Conservation (phyloP, 495 filamentous ascomycete species). For the Pyrenopolyporus hunteri region DNA sequence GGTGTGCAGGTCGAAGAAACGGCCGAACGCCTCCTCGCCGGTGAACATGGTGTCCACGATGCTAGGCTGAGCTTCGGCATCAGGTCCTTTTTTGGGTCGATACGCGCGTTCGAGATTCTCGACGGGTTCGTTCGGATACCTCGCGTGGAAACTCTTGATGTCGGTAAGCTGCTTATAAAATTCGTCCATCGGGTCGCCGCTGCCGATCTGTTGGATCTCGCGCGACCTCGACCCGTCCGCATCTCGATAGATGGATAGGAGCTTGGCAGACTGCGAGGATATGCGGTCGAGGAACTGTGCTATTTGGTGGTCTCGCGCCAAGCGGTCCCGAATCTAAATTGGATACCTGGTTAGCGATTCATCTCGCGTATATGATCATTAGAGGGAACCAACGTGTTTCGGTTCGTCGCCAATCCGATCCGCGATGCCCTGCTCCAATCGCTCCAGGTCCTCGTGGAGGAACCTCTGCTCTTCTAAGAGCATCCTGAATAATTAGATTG, state of each 20-base stretch:
- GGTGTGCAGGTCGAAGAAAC: conserved; percentile 84
- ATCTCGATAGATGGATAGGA: conserved; percentile 87
- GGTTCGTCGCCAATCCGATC: conserved; percentile 89
- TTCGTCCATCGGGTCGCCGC: conserved; percentile 87
- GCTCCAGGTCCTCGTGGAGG: conserved; percentile 93
- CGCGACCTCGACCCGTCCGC: conserved; percentile 68
- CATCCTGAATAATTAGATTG: conserved; percentile 56
- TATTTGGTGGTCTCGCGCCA: conserved; percentile 90
- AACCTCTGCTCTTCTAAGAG: conserved; percentile 90
- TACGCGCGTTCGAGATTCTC: conserved; percentile 96
- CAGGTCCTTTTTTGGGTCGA: conserved; percentile 63
- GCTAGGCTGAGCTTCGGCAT: conserved; percentile 70
- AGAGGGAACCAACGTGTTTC: conserved; percentile 69
- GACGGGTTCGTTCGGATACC: conserved; percentile 91
- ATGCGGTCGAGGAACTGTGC: conserved; percentile 85
- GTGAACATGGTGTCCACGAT: conserved; percentile 92
- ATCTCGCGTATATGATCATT: not conserved
- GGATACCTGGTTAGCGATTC: conserved; percentile 42
- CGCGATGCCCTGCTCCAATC: conserved; percentile 89
- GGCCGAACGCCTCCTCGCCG: conserved; percentile 90
- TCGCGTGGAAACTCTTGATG: conserved; percentile 85
- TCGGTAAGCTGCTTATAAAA: conserved; percentile 85
- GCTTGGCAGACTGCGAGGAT: conserved; percentile 78
- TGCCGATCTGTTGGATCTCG: conserved; percentile 83
- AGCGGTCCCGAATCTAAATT: conserved; percentile 76